Base-by-base conservation (phyloP, 2,329 filamentous ascomycete genomes). In the Xylaria digitata region DNA sequence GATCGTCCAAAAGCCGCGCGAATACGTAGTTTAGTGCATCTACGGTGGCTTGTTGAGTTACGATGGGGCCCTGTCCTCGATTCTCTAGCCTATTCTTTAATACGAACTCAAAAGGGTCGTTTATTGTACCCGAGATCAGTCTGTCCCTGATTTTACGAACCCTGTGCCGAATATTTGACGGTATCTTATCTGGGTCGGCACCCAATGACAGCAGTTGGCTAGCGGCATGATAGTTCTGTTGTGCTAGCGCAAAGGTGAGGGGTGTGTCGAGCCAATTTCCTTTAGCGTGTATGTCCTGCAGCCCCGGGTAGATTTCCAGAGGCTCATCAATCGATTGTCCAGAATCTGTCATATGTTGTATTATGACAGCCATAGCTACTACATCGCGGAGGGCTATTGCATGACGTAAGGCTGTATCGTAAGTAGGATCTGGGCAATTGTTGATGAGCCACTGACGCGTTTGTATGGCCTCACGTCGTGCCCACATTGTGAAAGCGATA, bases 91-190 rank as follows among this genome's bases (percentile, higher is more conserved):
- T 11, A 5, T 13, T 13, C n/a, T 15, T n/a, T 2, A 30, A 55
- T 0, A 55, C 1, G 21, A 19, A 30, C 2, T 30, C 3, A 3
- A n/a, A 37, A 9, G 15, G 4, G 53, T 55, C 2, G 2, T 4
- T 3, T 17, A 43, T 55, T 3, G 21, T 11, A 6, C 37, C 15
- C 3, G 21, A 8, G 2, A 30, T 54, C 2, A 55, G 15, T 43
- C 53, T 43, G 7, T 58, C 30, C 13, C 56, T 15, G 4, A 32
- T 1, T 3, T 2, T 13, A 1, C 50, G 50, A 0, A 65, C 45
- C 6, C 75, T 75, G 8, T 62, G 53, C 9, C 26, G 62, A 23
- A 63, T 57, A 21, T 63, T 66, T 11, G 60, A 9, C 2, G 23
- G 46, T 3, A 65, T 45, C 40, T 50, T 48, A 1, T n/a, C 57